Conservation (phyloP, 2,329 filamentous ascomycete species). For the Hypoxylon sp. region DNA sequence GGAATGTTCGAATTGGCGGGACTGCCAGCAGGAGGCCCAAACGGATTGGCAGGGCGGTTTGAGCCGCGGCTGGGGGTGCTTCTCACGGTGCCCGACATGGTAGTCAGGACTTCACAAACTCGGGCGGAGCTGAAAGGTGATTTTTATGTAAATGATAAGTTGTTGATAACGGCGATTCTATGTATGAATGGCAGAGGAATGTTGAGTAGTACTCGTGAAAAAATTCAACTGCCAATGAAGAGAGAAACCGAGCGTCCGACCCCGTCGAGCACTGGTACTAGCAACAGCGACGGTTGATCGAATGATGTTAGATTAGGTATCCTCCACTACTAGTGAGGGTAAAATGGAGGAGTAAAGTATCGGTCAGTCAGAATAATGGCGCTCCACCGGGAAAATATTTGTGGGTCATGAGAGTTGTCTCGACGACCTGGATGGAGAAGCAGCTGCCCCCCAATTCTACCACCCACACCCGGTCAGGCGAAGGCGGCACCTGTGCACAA, state of each 20-base stretch:
- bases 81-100: conserved; percentile 74
- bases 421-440: conserved; percentile 27
- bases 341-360: conserved; percentile 33
- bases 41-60: conserved; percentile 64
- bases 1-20: conserved; percentile 75
- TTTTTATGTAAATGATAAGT: conserved; percentile 12
- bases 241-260: conserved; percentile 15
- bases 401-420: conserved; percentile 31
- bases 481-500: not conserved
- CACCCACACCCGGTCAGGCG: conserved; percentile 19
- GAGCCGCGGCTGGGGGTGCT: conserved; percentile 75
- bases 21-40: conserved; percentile 65
- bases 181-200: conserved; percentile 21
- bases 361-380: conserved; percentile 36
- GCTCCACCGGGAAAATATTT: conserved; percentile 29
- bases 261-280: conserved; percentile 15
- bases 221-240: conserved; percentile 25
- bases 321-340: conserved; percentile 21
- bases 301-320: conserved; percentile 40
- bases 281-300: conserved; percentile 25
- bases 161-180: conserved; percentile 15
- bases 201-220: conserved; percentile 19
- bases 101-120: conserved; percentile 65
- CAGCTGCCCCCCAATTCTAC: too few relatives aligned
- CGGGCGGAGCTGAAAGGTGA: conserved; percentile 6